phyloP scores from a whole-genome alignment of 805 yeast genomes.

The Suhomyces faveliae region DNA sequence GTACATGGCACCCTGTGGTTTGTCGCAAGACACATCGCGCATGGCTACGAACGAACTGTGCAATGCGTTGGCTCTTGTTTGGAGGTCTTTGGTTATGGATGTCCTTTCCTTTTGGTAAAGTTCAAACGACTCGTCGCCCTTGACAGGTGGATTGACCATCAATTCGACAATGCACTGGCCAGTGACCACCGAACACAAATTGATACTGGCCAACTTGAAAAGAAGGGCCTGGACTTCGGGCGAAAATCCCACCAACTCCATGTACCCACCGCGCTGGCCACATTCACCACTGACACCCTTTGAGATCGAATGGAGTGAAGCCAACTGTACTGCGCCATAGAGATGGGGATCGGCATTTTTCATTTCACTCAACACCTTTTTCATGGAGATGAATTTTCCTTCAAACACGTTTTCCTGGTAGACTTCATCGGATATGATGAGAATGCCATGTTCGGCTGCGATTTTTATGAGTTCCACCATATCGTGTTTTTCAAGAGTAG shows the following conservation, averaged over 20 bases:
- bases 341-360: conserved; percentile 51
- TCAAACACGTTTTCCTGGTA: conserved; percentile 89
- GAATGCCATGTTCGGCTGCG: conserved; percentile 82
- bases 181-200: conserved; percentile 89
- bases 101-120: conserved; percentile 61
- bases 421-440: conserved; percentile 95
- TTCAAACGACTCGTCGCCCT: conserved; percentile 74
- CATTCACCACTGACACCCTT: conserved; percentile 98
- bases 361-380: conserved; percentile 69
- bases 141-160: conserved; percentile 87
- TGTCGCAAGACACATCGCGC: conserved; percentile 83
- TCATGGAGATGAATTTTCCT: conserved; percentile 82
- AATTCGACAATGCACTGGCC: conserved; percentile 93
- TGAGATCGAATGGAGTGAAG: conserved; percentile 94
- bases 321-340: conserved; percentile 77
- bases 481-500: conserved; percentile 62
- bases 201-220: conserved; percentile 84
- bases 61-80: conserved; percentile 60
- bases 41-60: conserved; percentile 69
- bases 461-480: conserved; percentile 71
- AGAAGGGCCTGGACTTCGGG: conserved; percentile 67
- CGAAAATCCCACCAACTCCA: conserved; percentile 85
- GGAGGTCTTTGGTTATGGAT: conserved; percentile 60
- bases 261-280: conserved; percentile 99
- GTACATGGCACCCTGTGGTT: conserved; percentile 98